A percentile compares a stretch with the other conserved stretches of the same genome.
Evolutionary conservation across 2,329 filamentous ascomycete species (phyloP).

Genomic region (Colletotrichum lupini): DNA sequence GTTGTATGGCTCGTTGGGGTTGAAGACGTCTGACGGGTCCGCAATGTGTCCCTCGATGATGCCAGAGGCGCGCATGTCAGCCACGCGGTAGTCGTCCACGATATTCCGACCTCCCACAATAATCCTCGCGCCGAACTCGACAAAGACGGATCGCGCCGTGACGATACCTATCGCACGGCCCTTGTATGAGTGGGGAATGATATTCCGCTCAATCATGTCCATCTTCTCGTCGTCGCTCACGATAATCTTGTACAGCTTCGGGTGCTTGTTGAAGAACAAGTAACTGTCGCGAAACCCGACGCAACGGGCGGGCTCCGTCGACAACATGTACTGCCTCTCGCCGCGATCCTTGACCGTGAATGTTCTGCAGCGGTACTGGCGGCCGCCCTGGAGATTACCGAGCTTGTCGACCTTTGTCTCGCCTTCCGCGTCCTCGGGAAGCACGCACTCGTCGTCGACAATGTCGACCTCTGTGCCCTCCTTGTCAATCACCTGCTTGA

Average conservation of each 20-base stretch:
- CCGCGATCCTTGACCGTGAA: constrained; percentile 90
- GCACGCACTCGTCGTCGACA: constrained; percentile 87
- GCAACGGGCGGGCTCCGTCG: constrained; percentile 95
- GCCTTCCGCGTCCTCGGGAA: constrained; percentile 88
- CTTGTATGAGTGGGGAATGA: constrained; percentile 99
- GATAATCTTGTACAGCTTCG: constrained; percentile 96
- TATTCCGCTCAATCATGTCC: constrained; percentile 92
- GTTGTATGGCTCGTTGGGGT: constrained; percentile 90
- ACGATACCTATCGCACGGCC: constrained; percentile 97
- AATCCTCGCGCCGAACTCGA: constrained; percentile 95
- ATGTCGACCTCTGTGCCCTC: constrained; percentile 94
- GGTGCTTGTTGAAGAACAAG: constrained; percentile 98
- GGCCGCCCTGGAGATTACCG: constrained; percentile 82
- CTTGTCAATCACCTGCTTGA: constrained; percentile 88
- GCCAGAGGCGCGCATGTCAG: constrained; percentile 79
- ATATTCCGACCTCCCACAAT: constrained; percentile 90
- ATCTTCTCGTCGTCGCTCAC: constrained; percentile 97
- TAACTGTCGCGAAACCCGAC: constrained; percentile 98
- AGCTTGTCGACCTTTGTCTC: constrained; percentile 94
- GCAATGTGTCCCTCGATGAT: constrained; percentile 89
- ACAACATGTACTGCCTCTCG: constrained; percentile 95
- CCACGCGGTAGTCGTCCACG: constrained; percentile 88
- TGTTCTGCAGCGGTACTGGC: constrained; percentile 94
- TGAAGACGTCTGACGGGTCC: constrained; percentile 85
- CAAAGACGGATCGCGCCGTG: constrained; percentile 94